phyloP scores from a whole-genome alignment of 2,329 filamentous ascomycete genomes.

The Westerdykella ornata region DNA sequence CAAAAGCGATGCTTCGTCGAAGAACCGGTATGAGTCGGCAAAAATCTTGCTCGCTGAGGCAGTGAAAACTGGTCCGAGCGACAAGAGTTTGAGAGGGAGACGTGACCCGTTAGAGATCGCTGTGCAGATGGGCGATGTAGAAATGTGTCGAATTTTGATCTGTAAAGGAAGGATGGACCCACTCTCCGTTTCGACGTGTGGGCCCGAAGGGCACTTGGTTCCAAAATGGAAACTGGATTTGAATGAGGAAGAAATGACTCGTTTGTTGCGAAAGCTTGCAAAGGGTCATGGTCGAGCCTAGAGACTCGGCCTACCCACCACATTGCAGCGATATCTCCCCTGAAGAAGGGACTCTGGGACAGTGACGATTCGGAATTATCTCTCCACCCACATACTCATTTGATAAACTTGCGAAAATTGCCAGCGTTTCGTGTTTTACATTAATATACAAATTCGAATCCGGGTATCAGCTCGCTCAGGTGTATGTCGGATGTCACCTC shows the following conservation, averaged over 20 bases:
- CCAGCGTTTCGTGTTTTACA: too few relatives aligned
- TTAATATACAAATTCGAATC: too few relatives aligned
- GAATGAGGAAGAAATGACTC: conserved; percentile 5
- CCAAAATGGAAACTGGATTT: background rate
- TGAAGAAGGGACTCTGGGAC: too few relatives aligned
- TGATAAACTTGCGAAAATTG: too few relatives aligned
- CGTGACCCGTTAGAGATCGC: conserved; percentile 4
- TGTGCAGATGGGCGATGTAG: conserved; percentile 5
- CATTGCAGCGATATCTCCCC: too few relatives aligned
- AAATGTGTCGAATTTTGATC: conserved; percentile 7
- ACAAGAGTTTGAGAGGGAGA: too few relatives aligned
- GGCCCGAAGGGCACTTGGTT: conserved; percentile 2
- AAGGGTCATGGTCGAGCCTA: too few relatives aligned
- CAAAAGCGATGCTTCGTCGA: background rate
- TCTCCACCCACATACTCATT: too few relatives aligned
- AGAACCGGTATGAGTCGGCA: conserved; percentile 2
- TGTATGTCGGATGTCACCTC: too few relatives aligned
- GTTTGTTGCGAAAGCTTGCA: conserved; percentile 5
- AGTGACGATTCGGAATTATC: too few relatives aligned
- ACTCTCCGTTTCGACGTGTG: conserved; percentile 3
- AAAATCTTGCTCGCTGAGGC: conserved; percentile 2
- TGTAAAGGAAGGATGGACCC: conserved; percentile 5
- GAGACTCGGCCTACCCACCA: too few relatives aligned
- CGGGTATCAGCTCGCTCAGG: too few relatives aligned
- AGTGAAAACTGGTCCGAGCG: background rate